phyloP scores from a whole-genome alignment of 2,329 filamentous ascomycete genomes.

The Myriosclerotinia scirpicola region DNA sequence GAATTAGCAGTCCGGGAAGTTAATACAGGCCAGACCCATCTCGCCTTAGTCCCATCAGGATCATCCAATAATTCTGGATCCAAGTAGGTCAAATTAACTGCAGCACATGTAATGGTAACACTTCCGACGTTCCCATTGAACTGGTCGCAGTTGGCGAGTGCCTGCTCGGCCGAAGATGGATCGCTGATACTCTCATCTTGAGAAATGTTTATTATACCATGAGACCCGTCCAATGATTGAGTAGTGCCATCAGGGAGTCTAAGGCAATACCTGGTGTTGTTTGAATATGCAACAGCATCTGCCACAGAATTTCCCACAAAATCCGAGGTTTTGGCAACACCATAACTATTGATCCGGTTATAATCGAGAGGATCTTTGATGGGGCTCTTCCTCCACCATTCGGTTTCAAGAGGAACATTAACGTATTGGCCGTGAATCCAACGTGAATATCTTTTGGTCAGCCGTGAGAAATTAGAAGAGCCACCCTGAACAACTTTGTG shows the following conservation, averaged over 20 bases:
- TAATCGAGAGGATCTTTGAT: too few species aligned
- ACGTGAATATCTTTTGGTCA: not conserved
- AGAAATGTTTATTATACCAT: too few species aligned
- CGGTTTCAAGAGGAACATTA: not conserved
- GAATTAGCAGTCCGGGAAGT: not conserved
- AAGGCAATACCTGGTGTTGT: too few species aligned
- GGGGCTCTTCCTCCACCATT: too few species aligned
- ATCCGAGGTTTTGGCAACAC: too few species aligned
- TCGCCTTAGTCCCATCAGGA: not conserved
- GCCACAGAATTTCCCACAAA: too few species aligned
- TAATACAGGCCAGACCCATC: not conserved
- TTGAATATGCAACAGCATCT: too few species aligned
- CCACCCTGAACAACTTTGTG: not conserved
- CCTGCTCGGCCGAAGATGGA: not conserved
- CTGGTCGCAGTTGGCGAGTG: not conserved
- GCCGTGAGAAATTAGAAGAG: not conserved
- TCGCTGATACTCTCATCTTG: too few species aligned
- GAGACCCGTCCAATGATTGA: too few species aligned
- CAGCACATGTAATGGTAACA: not conserved
- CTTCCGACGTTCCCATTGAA: not conserved
- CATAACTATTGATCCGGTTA: too few species aligned
- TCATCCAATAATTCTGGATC: not conserved
- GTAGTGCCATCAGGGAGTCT: too few species aligned
- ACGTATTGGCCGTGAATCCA: not conserved
- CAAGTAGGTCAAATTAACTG: not conserved